Evolutionary conservation across 2,329 filamentous ascomycete species (phyloP), one percentile per base, ranked within the genome.

Genomic region (Anisogramma anomala): DNA sequence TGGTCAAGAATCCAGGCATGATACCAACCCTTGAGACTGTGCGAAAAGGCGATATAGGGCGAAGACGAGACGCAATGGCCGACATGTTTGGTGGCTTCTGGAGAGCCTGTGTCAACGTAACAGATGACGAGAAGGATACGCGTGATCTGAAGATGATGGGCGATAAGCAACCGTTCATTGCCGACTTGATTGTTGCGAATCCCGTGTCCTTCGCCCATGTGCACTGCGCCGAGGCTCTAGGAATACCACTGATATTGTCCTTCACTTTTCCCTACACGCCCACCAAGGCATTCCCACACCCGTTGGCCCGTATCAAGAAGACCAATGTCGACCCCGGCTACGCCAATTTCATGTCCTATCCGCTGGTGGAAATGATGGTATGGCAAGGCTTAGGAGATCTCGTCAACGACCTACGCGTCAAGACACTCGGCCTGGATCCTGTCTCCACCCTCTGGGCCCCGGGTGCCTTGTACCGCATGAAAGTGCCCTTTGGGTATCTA

Each of bases 351-450:
- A 84, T 89, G 56, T 82, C 76, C 2, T 91, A 88, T 54, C 78
- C 82, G 0, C 61, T 89, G 26, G 82, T 89, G 1, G 84, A 89
- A 55, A 81, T 85, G 74, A 84, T 89, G 72, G 82, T 86, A 1
- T 94, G 87, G 87, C 86, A 94, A 58, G 88, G 87, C 0, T 67
- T 89, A 1, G 84, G 84, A 2, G 84, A 88, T 55, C 62, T 89
- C 20, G 73, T 89, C 49, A 89, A 89, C 53, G 66, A 75, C 20
- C 86, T 88, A 50, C 71, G 84, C 34, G 68, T 76, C 4, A 74
- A 78, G 41, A 84, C 77, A 0, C 63, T 89, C 1, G 73, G 72
- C 1, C 62, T 89, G 0, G 83, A 88, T 48, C 79, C 82, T 0
- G 76, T 89, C 2, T 83, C 78, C 26, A 84, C 78, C 0, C 62